phyloP scores from a whole-genome alignment of 805 yeast species.

The Scheffersomyces lignosus region DNA sequence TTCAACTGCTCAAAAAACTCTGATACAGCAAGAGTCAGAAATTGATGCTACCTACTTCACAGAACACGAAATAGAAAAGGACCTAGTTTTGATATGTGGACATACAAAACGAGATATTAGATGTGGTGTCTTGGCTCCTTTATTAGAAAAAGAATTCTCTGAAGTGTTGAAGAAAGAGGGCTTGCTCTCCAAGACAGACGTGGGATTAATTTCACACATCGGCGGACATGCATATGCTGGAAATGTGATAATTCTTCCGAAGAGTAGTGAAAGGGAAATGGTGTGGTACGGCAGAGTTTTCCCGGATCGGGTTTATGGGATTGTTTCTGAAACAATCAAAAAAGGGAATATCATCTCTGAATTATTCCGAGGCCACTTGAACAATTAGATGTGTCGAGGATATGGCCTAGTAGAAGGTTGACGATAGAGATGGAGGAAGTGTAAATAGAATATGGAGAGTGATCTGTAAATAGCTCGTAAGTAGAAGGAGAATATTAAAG shows the following conservation, averaged over 20 bases:
- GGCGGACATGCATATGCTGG: slow-evolving; percentile 92
- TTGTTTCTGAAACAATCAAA: slow-evolving; percentile 55
- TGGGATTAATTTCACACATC: slow-evolving; percentile 69
- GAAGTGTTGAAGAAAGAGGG: slow-evolving; percentile 36
- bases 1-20: not conserved
- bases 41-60: slow-evolving; percentile 6
- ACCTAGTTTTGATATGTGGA: slow-evolving; percentile 60
- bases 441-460: too few relatives aligned
- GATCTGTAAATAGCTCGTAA: too few relatives aligned
- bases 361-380: slow-evolving; percentile 50
- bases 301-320: slow-evolving; percentile 66
- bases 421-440: too few relatives aligned
- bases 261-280: slow-evolving; percentile 36
- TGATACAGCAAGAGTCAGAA: not conserved
- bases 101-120: slow-evolving; percentile 62
- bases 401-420: too few relatives aligned
- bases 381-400: too few relatives aligned
- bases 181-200: slow-evolving; percentile 24
- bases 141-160: slow-evolving; percentile 51
- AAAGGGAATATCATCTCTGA: slow-evolving; percentile 53
- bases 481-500: too few relatives aligned
- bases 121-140: slow-evolving; percentile 69
- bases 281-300: slow-evolving; percentile 79
- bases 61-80: slow-evolving; percentile 14
- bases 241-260: slow-evolving; percentile 59